Conservation (phyloP, 2,329 filamentous ascomycete species). For the Pseudogymnoascus sp. region DNA sequence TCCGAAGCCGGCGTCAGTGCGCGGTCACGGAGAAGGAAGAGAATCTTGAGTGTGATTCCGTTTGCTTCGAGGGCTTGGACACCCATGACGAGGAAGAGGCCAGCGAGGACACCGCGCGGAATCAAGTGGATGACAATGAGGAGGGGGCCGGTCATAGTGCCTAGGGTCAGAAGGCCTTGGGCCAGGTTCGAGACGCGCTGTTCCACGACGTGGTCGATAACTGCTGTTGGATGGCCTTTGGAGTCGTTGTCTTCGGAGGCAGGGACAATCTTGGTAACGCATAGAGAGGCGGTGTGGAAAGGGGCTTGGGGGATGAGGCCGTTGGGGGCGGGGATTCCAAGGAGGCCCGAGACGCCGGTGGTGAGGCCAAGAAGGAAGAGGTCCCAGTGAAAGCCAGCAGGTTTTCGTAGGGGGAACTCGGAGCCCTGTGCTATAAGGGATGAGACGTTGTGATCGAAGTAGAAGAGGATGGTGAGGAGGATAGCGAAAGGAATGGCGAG, state of each 20-base stretch:
- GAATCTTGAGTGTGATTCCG: conserved; percentile 67
- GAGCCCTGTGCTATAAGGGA: conserved; percentile 78
- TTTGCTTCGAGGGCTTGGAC: conserved; percentile 70
- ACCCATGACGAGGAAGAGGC: conserved; percentile 81
- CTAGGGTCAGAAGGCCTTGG: conserved; percentile 70
- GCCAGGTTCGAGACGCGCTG: conserved; percentile 73
- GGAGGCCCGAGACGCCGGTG: conserved; percentile 66
- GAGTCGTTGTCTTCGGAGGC: conserved; percentile 46
- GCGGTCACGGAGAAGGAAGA: conserved; percentile 62
- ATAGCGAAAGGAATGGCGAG: conserved; percentile 81
- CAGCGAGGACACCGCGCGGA: conserved; percentile 71
- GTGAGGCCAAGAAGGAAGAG: conserved; percentile 74
- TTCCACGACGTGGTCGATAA: conserved; percentile 61
- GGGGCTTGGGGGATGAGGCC: conserved; percentile 78
- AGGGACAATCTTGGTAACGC: conserved; percentile 54
- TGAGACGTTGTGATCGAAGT: conserved; percentile 85
- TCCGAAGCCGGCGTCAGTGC: conserved; percentile 53
- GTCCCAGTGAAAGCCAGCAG: conserved; percentile 82
- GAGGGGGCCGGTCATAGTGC: conserved; percentile 71
- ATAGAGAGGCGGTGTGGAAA: conserved; percentile 74
- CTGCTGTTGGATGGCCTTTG: conserved; percentile 50
- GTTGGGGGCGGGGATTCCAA: conserved; percentile 76
- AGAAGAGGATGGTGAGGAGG: conserved; percentile 77
- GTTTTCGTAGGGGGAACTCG: conserved; percentile 73
- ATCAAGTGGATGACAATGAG: conserved; percentile 70